Base-by-base conservation (phyloP, 495 filamentous ascomycete genomes). In the Aspergillus sclerotiicarbonarius region DNA sequence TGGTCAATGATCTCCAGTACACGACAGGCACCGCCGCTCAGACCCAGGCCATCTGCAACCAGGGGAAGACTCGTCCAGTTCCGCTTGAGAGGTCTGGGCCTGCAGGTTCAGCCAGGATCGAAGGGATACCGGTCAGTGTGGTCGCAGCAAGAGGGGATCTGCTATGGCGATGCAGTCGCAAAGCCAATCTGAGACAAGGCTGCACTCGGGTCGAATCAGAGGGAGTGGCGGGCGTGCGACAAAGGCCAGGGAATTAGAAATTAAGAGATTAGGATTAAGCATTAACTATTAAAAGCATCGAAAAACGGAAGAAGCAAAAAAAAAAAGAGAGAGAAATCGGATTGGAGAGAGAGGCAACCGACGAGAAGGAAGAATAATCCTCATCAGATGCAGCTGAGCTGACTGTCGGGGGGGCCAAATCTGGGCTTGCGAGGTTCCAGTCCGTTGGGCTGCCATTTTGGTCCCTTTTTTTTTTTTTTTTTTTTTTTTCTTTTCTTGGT, bases 21-120 rank as follows among this genome's bases (percentile, higher is more conserved):
- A 46, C 37, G 21, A 50, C 47, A 50, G 33, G 16, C 49, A 30
- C 19, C 21, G 33, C 54, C 44, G 39, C 35, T 54, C 51, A 65
- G 43, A 43, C 49, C 33, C 31, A 43, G 44, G 54, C 51, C 63
- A 65, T 65, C 51, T 53, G 54, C 39, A 54, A 47, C 50, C 35
- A 25, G 15, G 33, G 15, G 35, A 20, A 10, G 35, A 44, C 20
- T 16, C 25, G 50, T 59, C 44, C 19, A 44, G 51, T 57, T 52
- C 33, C 41, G 18, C 54, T 59, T 57, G n/a, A 46, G 51, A 57
- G 37, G 43, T 37, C 8, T 55, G 51, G 41, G 45, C 54, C 51
- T 55, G 51, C 55, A 58, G 55, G 51, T 56, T 52, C 32, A 29
- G 45, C 37, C 43, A 45, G 52, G 57, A 53, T 21, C 16, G 47